Evolutionary conservation across 805 yeast species (phyloP), one percentile per base, ranked within the genome.

Genomic region (Candida multigemmis): DNA sequence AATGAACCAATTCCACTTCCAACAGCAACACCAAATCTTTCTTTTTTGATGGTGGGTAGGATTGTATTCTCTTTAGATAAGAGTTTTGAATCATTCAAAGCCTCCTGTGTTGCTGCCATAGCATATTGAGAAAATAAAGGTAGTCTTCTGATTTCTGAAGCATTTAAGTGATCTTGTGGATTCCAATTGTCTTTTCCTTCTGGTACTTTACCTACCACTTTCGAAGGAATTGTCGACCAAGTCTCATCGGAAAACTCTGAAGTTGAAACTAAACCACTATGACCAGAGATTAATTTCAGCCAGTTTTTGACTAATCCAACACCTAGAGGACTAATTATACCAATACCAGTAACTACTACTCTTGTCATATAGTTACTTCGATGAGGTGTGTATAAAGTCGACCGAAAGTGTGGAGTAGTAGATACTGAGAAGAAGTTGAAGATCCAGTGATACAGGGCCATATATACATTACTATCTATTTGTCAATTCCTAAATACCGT

Each of bases 1-100:
- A 89, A 65, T 2, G 94, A 82, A 0, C 96, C 97, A 26, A 91
- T 82, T 0, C 96, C 95, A 1, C 94, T 77, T 1, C 97, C 98
- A 6, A 89, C 71, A n/a, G 85, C 77, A 2, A 83, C 86, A 2
- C 96, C 93, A 3, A 74, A 56, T 31, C 28, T 44, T 47, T 44
- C 43, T 67, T 35, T 48, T 44, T 2, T 50, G n/a, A n/a, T n/a
- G n/a, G n/a, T n/a, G n/a, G n/a, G n/a, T n/a, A n/a, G n/a, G n/a
- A n/a, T n/a, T n/a, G n/a, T n/a, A n/a, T n/a, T n/a, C n/a, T n/a
- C n/a, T 54, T 1, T 53, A 31, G 2, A 30, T 31, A 0, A 76
- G 7, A 57, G 19, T 5, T 64, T 50, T 0, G 96, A 75, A 48
- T 83, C 87, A 0, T 44, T 41, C 7, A 91, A 44, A 0, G 97